phyloP scores from a whole-genome alignment of 2,329 filamentous ascomycete genomes.

The Colletotrichum sp. region DNA sequence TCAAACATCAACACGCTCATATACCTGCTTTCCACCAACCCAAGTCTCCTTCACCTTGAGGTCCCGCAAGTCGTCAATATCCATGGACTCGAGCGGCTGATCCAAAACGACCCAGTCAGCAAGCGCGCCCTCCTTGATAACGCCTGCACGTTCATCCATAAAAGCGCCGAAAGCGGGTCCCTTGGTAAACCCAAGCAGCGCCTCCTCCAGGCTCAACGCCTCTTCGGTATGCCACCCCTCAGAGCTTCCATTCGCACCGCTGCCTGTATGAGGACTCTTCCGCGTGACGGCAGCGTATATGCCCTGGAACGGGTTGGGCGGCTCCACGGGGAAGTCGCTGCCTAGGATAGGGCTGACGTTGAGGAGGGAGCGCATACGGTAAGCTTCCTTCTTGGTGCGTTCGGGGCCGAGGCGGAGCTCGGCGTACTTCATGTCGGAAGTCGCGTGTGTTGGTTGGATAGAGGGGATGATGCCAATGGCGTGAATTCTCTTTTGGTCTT shows the following conservation, averaged over 20 bases:
- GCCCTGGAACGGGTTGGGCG: constrained; percentile 69
- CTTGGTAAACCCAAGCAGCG: constrained; percentile 43
- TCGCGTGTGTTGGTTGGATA: constrained; percentile 75
- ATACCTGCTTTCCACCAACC: constrained; percentile 64
- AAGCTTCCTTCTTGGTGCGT: constrained; percentile 62
- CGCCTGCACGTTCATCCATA: constrained; percentile 62
- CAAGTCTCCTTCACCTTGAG: constrained; percentile 70
- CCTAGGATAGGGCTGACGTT: constrained; percentile 62
- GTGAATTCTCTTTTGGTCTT: constrained; percentile 65
- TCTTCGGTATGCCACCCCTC: constrained; percentile 66
- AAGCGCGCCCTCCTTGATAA: constrained; percentile 64
- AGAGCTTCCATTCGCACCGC: constrained; percentile 48
- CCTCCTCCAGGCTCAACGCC: constrained; percentile 62
- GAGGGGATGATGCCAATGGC: constrained; percentile 68
- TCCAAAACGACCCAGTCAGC: constrained; percentile 78
- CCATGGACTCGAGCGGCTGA: constrained; percentile 53
- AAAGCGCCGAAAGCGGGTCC: constrained; percentile 39
- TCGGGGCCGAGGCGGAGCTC: constrained; percentile 61
- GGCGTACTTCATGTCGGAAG: constrained; percentile 73
- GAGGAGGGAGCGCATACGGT: constrained; percentile 69
- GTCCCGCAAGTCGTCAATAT: constrained; percentile 56
- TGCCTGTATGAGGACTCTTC: constrained; percentile 61
- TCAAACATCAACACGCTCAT: constrained; percentile 26
- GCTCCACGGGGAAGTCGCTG: constrained; percentile 76
- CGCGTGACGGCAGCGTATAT: constrained; percentile 72